Evolutionary conservation across 306 rosid genomes (phyloP).

Genomic region (Casuarina glauca): DNA sequence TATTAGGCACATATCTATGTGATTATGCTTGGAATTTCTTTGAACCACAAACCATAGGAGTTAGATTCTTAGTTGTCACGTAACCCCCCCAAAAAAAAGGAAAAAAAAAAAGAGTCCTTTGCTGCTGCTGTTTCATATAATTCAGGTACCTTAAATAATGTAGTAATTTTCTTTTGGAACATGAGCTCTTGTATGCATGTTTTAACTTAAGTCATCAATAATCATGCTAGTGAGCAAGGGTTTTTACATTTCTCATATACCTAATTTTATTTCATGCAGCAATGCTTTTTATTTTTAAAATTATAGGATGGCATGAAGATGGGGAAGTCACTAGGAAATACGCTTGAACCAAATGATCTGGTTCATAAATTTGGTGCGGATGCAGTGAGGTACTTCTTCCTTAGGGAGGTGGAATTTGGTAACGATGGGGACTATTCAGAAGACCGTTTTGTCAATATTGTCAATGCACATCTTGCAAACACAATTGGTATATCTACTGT

Average conservation of each 20-base stretch:
- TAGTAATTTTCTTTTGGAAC: background rate
- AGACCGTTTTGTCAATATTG: constrained; percentile 84
- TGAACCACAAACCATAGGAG: too few relatives aligned
- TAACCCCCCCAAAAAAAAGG: too few relatives aligned
- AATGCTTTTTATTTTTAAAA: constrained; percentile 60
- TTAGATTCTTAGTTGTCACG: too few relatives aligned
- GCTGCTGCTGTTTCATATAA: background rate
- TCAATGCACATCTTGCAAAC: constrained; percentile 98
- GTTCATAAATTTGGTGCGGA: constrained; percentile 81
- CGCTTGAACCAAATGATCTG: constrained; percentile 94
- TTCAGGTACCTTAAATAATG: background rate
- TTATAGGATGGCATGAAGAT: constrained; percentile 99
- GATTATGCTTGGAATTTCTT: too few relatives aligned
- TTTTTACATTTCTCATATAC: constrained; percentile 41
- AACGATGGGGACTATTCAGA: constrained; percentile 93
- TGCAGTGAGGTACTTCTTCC: constrained; percentile 94
- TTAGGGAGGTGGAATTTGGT: constrained; percentile 93
- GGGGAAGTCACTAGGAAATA: constrained; percentile 96
- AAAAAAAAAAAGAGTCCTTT: background rate
- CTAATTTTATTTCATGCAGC: constrained; percentile 70
- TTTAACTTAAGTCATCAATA: constrained; percentile 15
- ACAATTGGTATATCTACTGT: constrained; percentile 64
- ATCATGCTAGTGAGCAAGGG: constrained; percentile 17
- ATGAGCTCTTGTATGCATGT: constrained; percentile 3
- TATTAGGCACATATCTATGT: too few relatives aligned